Percentiles rank a stretch among this genome's conserved stretches.
Conservation (phyloP, 1,139 yeast species). For the Ogataea hybrid region DNA sequence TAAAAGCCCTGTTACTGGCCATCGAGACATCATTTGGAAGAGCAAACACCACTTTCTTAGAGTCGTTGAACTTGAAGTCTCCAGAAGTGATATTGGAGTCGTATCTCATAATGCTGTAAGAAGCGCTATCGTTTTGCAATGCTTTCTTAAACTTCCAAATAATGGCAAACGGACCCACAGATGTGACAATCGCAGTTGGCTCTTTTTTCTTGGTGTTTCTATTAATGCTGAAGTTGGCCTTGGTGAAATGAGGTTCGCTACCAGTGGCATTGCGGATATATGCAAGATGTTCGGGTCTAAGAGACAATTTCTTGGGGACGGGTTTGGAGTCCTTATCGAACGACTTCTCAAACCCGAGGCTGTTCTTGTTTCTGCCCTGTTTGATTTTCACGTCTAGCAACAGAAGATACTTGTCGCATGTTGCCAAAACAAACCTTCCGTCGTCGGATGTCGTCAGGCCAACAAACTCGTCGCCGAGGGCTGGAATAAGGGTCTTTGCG, state of each 20-base stretch:
- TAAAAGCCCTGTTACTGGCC: constrained; percentile 57
- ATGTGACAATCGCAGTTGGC: constrained; percentile 72
- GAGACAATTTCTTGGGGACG: constrained; percentile 61
- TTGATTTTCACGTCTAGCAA: constrained; percentile 65
- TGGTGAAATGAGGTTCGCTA: constrained; percentile 56
- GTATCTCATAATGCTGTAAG: constrained; percentile 66
- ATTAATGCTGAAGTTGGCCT: constrained; percentile 77
- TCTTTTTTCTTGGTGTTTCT: constrained; percentile 43
- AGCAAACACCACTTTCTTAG: constrained; percentile 67
- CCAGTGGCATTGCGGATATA: constrained; percentile 55
- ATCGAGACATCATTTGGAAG: constrained; percentile 69
- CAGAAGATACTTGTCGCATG: constrained; percentile 68
- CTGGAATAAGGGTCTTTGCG: constrained; percentile 78
- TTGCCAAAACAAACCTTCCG: constrained; percentile 80
- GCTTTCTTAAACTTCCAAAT: constrained; percentile 74
- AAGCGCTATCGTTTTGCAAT: constrained; percentile 49
- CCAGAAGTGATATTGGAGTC: constrained; percentile 67
- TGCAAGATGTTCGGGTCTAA: constrained; percentile 72
- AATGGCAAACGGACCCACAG: constrained; percentile 78
- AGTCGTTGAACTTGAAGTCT: constrained; percentile 73
- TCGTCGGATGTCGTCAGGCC: constrained; percentile 74
- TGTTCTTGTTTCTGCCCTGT: constrained; percentile 59
- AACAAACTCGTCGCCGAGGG: constrained; percentile 70
- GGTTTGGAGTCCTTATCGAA: constrained; percentile 70
- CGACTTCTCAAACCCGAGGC: constrained; percentile 61